phyloP scores from a whole-genome alignment of 148 eudicot species.

The Amaranthus cruentus region DNA sequence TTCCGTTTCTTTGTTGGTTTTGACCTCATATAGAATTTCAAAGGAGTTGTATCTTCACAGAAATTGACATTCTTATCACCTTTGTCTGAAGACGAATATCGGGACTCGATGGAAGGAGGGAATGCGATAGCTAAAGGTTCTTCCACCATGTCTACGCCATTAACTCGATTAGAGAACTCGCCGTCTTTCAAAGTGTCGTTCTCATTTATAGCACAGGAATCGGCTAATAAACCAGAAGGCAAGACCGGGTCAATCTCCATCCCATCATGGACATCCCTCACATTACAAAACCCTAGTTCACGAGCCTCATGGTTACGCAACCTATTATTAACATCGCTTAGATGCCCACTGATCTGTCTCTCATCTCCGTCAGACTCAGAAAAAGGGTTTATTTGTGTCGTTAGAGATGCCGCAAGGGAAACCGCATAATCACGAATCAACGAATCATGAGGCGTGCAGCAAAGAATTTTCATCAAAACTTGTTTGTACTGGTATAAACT shows the following conservation, averaged over 20 bases:
- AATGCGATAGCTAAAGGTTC: slow-evolving; percentile 24
- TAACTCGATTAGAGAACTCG: slow-evolving; percentile 20
- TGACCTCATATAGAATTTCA: slow-evolving; percentile 11
- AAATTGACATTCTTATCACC: not conserved
- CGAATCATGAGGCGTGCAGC: slow-evolving; percentile 64
- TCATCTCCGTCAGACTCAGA: slow-evolving; percentile 25
- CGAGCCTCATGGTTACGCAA: slow-evolving; percentile 10
- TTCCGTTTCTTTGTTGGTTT: slow-evolving; percentile 25
- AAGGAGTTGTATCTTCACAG: not conserved
- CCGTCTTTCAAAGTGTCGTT: slow-evolving; percentile 25
- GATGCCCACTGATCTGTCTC: slow-evolving; percentile 11
- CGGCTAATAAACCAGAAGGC: slow-evolving; percentile 40
- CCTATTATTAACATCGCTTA: slow-evolving; percentile 16
- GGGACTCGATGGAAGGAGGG: slow-evolving; percentile 13
- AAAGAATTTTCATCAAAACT: slow-evolving; percentile 56
- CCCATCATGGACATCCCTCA: slow-evolving; percentile 27
- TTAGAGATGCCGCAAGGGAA: slow-evolving; percentile 70
- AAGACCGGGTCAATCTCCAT: slow-evolving; percentile 53
- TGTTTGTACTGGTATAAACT: slow-evolving; percentile 61
- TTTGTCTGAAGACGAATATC: slow-evolving; percentile 16
- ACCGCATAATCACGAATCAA: slow-evolving; percentile 88
- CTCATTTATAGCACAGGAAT: slow-evolving; percentile 21
- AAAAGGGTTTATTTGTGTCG: slow-evolving; percentile 48
- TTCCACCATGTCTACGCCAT: slow-evolving; percentile 20
- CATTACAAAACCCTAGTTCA: slow-evolving; percentile 18